Base-by-base conservation (phyloP, 2,329 filamentous ascomycete species). In the Cordyceps farinosa region DNA sequence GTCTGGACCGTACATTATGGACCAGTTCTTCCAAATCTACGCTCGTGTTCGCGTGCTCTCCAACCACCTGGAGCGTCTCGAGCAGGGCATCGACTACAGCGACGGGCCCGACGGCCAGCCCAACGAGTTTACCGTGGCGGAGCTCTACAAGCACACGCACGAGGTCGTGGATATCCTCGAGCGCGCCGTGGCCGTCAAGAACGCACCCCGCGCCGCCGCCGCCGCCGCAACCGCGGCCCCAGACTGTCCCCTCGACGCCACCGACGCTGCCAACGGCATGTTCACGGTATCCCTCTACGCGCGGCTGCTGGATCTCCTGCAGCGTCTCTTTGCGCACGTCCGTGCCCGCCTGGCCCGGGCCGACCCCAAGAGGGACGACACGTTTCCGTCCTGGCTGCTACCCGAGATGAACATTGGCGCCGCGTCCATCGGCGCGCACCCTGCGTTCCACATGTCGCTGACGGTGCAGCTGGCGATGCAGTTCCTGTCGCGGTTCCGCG, bases 381-480 rank as follows among this genome's bases (percentile, higher is more conserved):
- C 67, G 13, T 77, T 79, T 34, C 67, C 66, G 27, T 72, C 74
- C 53, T 79, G 77, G 72, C 75, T 75, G 58, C 72, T 79, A 2
- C 77, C 77, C 11, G 73, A 76, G 54, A 77, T 79, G 4, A 76
- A 74, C 5, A 71, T 79, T 2, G 77, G 77, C 5, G 75, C 75
- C 3, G 77, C 78, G 51, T 71, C 76, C 5, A 73, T 79, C 17
- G 74, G 76, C 52, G 74, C 76, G 13, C 73, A 76, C 4, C 75
- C 76, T 1, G 72, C 73, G n/a, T 69, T 79, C 40, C 77, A 78
- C 64, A 77, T 79, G 73, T 77, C 73, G 11, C 70, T 79, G 27
- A 77, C 77, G 3, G 71, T 79, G 36, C 76, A 78, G 65, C 69
- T 79, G n/a, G 77, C 74, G 5, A 75, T 78, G 63, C 75, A 78